Percentiles rank a stretch among this genome's conserved stretches.
Conservation (phyloP, 2,329 filamentous ascomycete species). For the Pseudopithomyces chartarum region DNA sequence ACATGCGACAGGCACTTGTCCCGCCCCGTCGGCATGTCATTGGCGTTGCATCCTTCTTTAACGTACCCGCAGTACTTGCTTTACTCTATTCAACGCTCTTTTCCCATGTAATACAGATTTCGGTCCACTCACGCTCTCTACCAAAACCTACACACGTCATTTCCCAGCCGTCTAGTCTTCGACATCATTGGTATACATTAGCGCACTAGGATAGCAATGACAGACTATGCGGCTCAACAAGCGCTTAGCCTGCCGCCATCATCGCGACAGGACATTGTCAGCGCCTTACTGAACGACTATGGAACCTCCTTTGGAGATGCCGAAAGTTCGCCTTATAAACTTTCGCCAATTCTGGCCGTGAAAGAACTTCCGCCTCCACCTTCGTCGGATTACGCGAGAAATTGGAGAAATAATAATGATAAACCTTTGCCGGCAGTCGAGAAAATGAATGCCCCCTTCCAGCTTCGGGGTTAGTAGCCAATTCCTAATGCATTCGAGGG, state of each 20-base stretch:
- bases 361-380: constrained; percentile 40
- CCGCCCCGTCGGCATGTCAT: constrained; percentile 25
- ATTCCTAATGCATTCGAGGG: background rate
- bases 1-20: constrained; percentile 39
- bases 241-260: constrained; percentile 30
- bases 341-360: constrained; percentile 29
- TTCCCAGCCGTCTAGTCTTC: constrained; percentile 1
- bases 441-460: constrained; percentile 37
- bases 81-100: constrained; percentile 19
- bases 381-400: constrained; percentile 24
- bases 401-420: constrained; percentile 23
- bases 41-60: constrained; percentile 24
- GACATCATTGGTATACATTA: background rate
- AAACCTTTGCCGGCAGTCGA: constrained; percentile 28
- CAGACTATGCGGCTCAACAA: constrained; percentile 31
- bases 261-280: constrained; percentile 44
- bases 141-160: constrained; percentile 9
- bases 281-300: constrained; percentile 46
- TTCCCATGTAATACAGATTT: constrained; percentile 17
- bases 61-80: constrained; percentile 25
- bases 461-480: constrained; percentile 38
- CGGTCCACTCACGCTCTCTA: constrained; percentile 19
- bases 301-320: constrained; percentile 35
- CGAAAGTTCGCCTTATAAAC: constrained; percentile 26
- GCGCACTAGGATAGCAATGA: constrained; percentile 23